Evolutionary conservation across 345 rosid genomes (phyloP).

Genomic region (Carallia pectinifolia): DNA sequence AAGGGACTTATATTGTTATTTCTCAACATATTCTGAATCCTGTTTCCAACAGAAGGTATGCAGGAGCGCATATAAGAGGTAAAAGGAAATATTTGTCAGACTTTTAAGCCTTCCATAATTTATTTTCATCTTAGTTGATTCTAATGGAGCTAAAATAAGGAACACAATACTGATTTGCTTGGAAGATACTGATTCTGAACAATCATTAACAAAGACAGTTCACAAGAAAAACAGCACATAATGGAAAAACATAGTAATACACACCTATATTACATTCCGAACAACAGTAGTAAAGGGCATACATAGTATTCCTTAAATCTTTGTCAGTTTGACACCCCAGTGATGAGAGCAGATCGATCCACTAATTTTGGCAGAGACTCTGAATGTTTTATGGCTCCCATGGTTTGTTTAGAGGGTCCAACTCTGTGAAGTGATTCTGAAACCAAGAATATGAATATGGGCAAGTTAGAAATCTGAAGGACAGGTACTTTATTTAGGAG

Average conservation of each 20-base stretch:
- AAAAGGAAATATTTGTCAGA: background rate
- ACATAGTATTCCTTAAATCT: constrained; percentile 15
- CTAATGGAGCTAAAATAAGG: background rate
- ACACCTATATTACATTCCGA: constrained; percentile 10
- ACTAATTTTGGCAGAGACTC: constrained; percentile 9
- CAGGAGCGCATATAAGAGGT: background rate
- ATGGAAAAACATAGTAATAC: background rate
- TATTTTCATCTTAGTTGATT: background rate
- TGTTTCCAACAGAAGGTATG: too few species aligned
- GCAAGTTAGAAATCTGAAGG: background rate
- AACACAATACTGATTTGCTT: background rate
- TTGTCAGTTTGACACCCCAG: background rate
- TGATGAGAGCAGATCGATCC: too few species aligned
- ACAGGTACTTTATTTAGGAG: background rate
- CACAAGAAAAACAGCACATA: background rate
- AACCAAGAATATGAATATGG: background rate
- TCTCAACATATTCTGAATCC: too few species aligned
- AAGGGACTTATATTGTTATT: too few species aligned
- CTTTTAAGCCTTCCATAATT: background rate
- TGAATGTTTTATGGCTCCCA: constrained; percentile 27
- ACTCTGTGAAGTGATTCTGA: constrained; percentile 39
- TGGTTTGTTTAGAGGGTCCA: constrained; percentile 27
- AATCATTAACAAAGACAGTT: background rate
- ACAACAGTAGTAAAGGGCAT: constrained; percentile 5
- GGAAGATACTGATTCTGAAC: background rate